Percentiles rank a stretch among this genome's conserved stretches.
phyloP scores from a whole-genome alignment of 2,329 filamentous ascomycete species.

The Neofusicoccum laricinum region DNA sequence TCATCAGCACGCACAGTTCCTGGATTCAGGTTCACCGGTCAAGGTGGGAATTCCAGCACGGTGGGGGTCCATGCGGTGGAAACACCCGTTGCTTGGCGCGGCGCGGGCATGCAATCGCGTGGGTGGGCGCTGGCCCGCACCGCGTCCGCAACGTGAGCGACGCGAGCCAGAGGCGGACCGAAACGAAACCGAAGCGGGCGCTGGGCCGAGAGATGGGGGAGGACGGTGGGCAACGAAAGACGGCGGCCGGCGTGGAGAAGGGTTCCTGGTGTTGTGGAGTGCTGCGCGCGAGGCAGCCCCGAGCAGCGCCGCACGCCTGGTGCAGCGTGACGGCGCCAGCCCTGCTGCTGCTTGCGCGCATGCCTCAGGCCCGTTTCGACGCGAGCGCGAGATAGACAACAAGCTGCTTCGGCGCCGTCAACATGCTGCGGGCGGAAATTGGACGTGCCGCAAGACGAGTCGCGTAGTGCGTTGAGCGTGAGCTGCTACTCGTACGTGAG shows the following conservation, averaged over 20 bases:
- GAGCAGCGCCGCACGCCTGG: neutral
- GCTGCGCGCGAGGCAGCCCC: neutral
- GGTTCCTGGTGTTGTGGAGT: neutral
- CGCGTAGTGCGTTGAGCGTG: neutral
- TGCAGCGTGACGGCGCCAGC: neutral
- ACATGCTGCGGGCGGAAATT: too few species aligned
- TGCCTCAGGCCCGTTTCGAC: neutral
- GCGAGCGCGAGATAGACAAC: neutral
- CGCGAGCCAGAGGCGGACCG: neutral
- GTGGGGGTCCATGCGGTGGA: slow-evolving; percentile 4
- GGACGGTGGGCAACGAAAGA: neutral
- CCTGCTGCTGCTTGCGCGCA: neutral
- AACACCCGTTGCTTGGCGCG: slow-evolving; percentile 1
- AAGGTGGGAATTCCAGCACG: neutral
- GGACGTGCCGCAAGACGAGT: neutral
- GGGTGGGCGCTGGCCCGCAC: neutral
- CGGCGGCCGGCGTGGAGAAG: neutral
- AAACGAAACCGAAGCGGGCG: neutral
- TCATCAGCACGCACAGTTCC: slow-evolving; percentile 2
- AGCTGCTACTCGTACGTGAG: too few species aligned
- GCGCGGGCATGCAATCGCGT: too few species aligned
- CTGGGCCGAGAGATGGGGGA: neutral
- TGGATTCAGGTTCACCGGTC: slow-evolving; percentile 10
- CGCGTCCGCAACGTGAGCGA: neutral
- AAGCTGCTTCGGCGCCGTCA: too few species aligned